Evolutionary conservation across 371 early-diverging fungal genomes (phyloP), one percentile per base, ranked within the genome.

Genomic region (Syncephalastrum monosporum): DNA sequence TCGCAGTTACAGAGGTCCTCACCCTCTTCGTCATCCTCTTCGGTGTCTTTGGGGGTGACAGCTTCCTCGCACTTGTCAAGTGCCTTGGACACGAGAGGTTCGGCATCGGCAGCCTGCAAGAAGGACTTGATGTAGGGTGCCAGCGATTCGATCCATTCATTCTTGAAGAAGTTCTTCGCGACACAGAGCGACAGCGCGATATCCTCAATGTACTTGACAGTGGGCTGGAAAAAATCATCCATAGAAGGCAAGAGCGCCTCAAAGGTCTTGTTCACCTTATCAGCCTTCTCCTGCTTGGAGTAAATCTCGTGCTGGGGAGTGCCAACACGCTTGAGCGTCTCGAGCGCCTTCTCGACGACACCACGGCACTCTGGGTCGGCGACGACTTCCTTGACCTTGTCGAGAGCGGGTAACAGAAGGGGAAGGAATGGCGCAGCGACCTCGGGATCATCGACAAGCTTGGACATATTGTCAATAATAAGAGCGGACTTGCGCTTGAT

Each of bases 391-490:
- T 86, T 82, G 54, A 89, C 81, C 56, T 83, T 78, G 53, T 90
- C 86, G 42, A 92, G 74, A 55, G 87, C 90, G 19, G 93, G 93
- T 49, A 92, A 68, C 58, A 92, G 77, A 59, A 84, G 76, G 51
- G 91, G 91, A 73, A 92, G 71, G 82, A 92, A 92, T 65, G 85
- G 91, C 15, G 83, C 86, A 54, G 91, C 91, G 21, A 89, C 87
- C 53, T 79, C 81, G 27, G 93, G 91, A 70, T 89, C 83, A 62
- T 85, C 79, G 59, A 91, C 91, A 42, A 92, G 83, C 77, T 91
- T 91, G 68, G 84, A 91, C 85, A 92, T 84, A 73, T 92, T 92
- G 69, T 89, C 88, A 49, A 92, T 88, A 59, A 92, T 90, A 65
- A 91, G 84, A 57, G 91, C 86, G 59, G 90, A 75, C 74, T 89